Evolutionary conservation across 1,139 yeast species (phyloP).

Genomic region (Hyphopichia pseudoburtonii): DNA sequence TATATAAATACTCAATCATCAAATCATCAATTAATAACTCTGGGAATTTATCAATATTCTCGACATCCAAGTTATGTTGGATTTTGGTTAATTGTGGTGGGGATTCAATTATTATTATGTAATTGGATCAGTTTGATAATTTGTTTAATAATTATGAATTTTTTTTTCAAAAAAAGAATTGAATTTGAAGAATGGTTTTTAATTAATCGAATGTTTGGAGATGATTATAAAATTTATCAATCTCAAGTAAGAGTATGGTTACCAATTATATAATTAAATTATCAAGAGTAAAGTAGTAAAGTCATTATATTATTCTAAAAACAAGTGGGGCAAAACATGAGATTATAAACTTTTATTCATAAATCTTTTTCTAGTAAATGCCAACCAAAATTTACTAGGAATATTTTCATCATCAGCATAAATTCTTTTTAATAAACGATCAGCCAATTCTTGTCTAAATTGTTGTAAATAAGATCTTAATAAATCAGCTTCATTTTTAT

Average conservation of each 20-base stretch:
- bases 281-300: background rate
- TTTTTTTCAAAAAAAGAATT: conserved; percentile 35
- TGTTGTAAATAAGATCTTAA: conserved; percentile 81
- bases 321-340: conserved; percentile 1
- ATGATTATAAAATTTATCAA: conserved; percentile 26
- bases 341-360: conserved; percentile 75
- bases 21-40: conserved; percentile 23
- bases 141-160: conserved; percentile 19
- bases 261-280: conserved; percentile 19
- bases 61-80: conserved; percentile 49
- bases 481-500: conserved; percentile 73
- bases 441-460: conserved; percentile 91
- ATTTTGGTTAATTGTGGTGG: conserved; percentile 36
- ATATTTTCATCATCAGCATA: conserved; percentile 52
- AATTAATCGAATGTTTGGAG: conserved; percentile 26
- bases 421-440: conserved; percentile 71
- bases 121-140: conserved; percentile 22
- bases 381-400: conserved; percentile 90
- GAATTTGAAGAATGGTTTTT: conserved; percentile 38
- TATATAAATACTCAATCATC: conserved; percentile 12
- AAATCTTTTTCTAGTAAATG: conserved; percentile 90
- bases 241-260: conserved; percentile 27
- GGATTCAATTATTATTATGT: conserved; percentile 29
- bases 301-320: background rate
- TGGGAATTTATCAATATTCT: conserved; percentile 29